Percentiles rank a stretch among this genome's conserved stretches.
These are phyloP conservation scores for Syzygium jambos DNA, from an alignment of 345 rosid species.

Conservation along the genomic window DNA sequence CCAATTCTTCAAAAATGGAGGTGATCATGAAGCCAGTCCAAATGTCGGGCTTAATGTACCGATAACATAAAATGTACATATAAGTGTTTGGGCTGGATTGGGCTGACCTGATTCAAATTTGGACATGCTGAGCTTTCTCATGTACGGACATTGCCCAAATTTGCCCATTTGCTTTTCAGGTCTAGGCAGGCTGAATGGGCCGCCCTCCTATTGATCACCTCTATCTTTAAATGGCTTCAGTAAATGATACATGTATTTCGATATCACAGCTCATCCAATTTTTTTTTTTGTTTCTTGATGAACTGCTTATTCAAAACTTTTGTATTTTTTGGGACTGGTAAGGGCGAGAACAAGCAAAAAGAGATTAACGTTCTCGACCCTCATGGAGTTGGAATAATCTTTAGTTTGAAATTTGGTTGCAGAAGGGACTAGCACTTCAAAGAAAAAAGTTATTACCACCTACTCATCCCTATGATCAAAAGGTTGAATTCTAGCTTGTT, in stretches of 20 bases:
- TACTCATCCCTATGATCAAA: neutral
- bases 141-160: neutral
- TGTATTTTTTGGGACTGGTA: too few species aligned
- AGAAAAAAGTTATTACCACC: neutral
- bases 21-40: neutral
- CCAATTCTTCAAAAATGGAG: neutral
- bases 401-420: neutral
- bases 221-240: neutral
- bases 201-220: neutral
- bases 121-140: neutral
- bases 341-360: neutral
- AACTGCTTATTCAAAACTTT: too few species aligned
- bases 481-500: neutral
- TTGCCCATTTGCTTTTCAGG: neutral
- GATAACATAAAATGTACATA: neutral
- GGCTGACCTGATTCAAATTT: neutral
- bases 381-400: neutral
- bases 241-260: too few species aligned
- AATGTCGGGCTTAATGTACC: neutral
- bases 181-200: neutral
- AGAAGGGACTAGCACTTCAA: neutral
- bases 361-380: neutral
- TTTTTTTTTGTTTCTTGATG: too few species aligned
- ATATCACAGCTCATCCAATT: too few species aligned
- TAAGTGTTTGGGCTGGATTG: rapidly evolving